phyloP scores from a whole-genome alignment of 176 grass and related monocot species.

The Poa pratensis region DNA sequence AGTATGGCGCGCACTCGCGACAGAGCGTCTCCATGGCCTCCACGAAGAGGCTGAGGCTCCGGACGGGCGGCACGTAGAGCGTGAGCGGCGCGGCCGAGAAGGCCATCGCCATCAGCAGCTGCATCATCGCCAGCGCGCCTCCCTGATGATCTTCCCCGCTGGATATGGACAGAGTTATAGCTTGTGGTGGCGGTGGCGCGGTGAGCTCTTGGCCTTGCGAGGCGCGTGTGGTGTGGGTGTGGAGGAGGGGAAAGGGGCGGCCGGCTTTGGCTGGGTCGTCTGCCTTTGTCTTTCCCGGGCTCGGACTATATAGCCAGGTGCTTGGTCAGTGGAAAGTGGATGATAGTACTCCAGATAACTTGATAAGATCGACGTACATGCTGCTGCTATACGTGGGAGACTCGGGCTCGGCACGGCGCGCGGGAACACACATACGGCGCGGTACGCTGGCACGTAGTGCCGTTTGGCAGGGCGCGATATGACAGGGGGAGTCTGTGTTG shows the following conservation, averaged over 20 bases:
- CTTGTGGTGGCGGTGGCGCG: background rate
- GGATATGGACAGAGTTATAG: too few relatives aligned
- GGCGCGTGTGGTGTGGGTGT: background rate
- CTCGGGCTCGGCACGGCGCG: background rate
- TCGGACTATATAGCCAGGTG: slow-evolving; percentile 23
- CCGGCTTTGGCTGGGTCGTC: background rate
- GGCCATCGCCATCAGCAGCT: slow-evolving; percentile 79
- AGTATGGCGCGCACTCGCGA: slow-evolving; percentile 67
- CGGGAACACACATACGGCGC: background rate
- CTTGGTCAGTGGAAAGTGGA: background rate
- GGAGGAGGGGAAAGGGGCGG: background rate
- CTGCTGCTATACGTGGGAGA: background rate
- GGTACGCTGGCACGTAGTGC: background rate
- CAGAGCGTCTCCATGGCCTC: slow-evolving; percentile 64
- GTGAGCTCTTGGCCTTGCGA: background rate
- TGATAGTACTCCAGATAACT: background rate
- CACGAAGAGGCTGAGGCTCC: slow-evolving; percentile 85
- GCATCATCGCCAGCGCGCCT: slow-evolving; percentile 56
- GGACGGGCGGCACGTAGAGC: slow-evolving; percentile 88
- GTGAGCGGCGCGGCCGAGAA: slow-evolving; percentile 92
- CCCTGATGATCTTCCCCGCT: background rate
- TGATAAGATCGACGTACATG: slow-evolving; percentile 19
- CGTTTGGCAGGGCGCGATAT: background rate
- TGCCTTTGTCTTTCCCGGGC: too few relatives aligned
- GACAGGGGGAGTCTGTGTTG: background rate